Percentiles rank a stretch among this genome's conserved stretches.
phyloP scores from a whole-genome alignment of 257 asterid genomes.

The Nyctanthes arbortristis region DNA sequence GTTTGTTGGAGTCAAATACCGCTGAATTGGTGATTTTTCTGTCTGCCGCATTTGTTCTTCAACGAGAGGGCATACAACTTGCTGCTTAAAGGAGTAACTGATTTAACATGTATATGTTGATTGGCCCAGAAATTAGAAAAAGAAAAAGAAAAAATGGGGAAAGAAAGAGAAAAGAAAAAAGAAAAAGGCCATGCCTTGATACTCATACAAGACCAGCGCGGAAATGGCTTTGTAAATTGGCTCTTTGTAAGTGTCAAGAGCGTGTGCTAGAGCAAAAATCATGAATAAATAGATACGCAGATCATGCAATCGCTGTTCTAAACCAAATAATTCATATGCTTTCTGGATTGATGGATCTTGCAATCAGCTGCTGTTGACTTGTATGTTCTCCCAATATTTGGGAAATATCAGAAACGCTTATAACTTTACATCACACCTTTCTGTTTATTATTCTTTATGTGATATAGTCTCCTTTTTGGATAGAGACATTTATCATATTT shows the following conservation, averaged over 20 bases:
- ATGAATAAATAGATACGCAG: too few relatives aligned
- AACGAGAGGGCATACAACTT: neutral
- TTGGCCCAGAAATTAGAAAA: neutral
- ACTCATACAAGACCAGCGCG: too few relatives aligned
- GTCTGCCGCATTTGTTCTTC: slow-evolving; percentile 2
- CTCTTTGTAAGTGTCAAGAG: too few relatives aligned
- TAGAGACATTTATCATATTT: neutral
- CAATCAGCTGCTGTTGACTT: neutral
- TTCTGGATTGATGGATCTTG: too few relatives aligned
- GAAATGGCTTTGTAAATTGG: too few relatives aligned
- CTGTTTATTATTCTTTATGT: neutral
- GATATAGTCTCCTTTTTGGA: neutral
- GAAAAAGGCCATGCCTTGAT: too few relatives aligned
- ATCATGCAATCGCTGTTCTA: too few relatives aligned
- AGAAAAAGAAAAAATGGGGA: too few relatives aligned
- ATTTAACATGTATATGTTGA: neutral
- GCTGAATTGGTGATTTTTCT: neutral
- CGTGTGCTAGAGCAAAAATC: too few relatives aligned
- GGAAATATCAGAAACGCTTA: neutral
- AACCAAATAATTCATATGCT: too few relatives aligned
- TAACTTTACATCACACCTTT: neutral
- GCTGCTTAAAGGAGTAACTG: neutral
- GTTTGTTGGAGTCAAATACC: neutral
- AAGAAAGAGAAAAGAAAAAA: too few relatives aligned
- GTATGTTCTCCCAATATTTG: neutral